Conservation (phyloP, 2,329 filamentous ascomycete species). For the Emergomyces pasteurianus region DNA sequence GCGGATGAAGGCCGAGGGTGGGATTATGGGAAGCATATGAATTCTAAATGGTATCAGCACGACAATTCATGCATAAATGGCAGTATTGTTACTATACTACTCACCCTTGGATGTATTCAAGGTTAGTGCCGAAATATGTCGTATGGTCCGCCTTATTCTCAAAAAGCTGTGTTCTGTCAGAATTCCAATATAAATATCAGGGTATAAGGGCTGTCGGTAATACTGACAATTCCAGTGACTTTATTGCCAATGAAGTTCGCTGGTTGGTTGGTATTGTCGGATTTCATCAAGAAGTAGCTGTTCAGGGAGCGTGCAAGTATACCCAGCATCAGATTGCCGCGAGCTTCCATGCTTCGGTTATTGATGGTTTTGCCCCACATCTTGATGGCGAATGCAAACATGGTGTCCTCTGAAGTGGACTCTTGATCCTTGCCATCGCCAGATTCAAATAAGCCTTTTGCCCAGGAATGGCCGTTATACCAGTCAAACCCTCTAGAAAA, state of each 20-base stretch:
- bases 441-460: constrained; percentile 47
- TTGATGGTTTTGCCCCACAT: constrained; percentile 78
- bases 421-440: constrained; percentile 51
- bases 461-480: constrained; percentile 93
- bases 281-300: constrained; percentile 70
- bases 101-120: constrained; percentile 57
- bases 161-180: constrained; percentile 44
- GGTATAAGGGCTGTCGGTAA: neutral
- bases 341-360: constrained; percentile 67
- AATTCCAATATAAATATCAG: neutral
- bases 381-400: constrained; percentile 78
- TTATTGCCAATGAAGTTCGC: constrained; percentile 70
- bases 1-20: constrained; percentile 56
- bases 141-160: constrained; percentile 94
- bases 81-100: constrained; percentile 6
- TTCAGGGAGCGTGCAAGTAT: constrained; percentile 62
- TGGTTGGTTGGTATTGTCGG: constrained; percentile 60
- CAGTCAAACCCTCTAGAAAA: constrained; percentile 80
- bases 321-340: constrained; percentile 74
- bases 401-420: constrained; percentile 79
- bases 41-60: constrained; percentile 45
- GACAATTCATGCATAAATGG: neutral
- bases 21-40: constrained; percentile 69
- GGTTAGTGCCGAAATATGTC: constrained; percentile 69
- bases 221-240: constrained; percentile 43